A percentile compares a stretch with the other conserved stretches of the same genome.
Conservation (phyloP, 2,329 filamentous ascomycete species). For the Pseudocercospora pini-densiflorae region DNA sequence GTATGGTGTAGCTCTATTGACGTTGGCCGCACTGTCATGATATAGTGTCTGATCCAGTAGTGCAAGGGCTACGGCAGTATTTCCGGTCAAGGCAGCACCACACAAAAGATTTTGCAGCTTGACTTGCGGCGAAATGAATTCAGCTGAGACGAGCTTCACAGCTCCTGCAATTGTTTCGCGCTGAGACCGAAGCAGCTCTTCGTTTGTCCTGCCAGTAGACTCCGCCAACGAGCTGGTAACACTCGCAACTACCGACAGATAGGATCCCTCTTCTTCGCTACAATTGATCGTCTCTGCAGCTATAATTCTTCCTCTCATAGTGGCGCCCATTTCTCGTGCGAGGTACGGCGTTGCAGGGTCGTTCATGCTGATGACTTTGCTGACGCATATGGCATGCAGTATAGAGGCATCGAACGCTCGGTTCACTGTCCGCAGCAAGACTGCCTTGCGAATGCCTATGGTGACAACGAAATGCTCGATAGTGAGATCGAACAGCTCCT, state of each 20-base stretch:
- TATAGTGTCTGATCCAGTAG: neutral
- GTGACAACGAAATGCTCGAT: constrained; percentile 6
- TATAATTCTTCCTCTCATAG: constrained; percentile 3
- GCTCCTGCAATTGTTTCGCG: constrained; percentile 7
- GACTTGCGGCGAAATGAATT: neutral
- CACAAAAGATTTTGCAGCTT: constrained; percentile 10
- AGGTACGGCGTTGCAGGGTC: constrained; percentile 9
- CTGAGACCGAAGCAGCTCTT: neutral
- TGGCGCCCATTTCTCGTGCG: neutral
- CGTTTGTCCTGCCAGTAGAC: neutral
- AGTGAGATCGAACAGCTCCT: neutral
- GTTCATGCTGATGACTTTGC: constrained; percentile 9
- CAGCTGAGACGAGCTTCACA: neutral
- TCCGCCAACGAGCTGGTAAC: neutral
- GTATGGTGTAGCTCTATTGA: constrained; percentile 5
- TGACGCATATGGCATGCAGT: constrained; percentile 13
- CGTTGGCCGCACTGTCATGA: neutral
- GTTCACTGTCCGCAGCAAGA: constrained; percentile 8
- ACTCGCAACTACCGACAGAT: neutral
- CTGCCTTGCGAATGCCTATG: constrained; percentile 15
- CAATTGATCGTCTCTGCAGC: neutral
- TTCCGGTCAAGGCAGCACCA: constrained; percentile 1
- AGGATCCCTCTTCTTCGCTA: neutral
- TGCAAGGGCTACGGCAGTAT: neutral
- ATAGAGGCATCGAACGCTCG: constrained; percentile 13